These are phyloP conservation scores for Stylonectria norvegica DNA, from an alignment of 2,329 filamentous ascomycete genomes.

Conservation along the genomic window DNA sequence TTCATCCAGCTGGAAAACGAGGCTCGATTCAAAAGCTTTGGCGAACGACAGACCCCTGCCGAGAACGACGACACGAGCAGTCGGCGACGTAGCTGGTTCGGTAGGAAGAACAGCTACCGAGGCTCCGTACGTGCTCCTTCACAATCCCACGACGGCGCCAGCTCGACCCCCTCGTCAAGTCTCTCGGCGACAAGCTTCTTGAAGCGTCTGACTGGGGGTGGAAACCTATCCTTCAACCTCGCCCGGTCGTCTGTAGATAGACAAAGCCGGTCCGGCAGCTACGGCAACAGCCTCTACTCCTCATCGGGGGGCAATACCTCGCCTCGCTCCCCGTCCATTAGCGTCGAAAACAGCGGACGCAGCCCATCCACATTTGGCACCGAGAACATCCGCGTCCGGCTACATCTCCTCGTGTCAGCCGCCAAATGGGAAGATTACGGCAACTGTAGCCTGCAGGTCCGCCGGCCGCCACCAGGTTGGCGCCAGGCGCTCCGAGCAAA, in stretches of 20 bases:
- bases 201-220: constrained; percentile 68
- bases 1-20: constrained; percentile 69
- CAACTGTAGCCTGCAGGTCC: constrained; percentile 77
- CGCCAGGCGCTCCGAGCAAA: constrained; percentile 57
- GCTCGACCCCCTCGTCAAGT: constrained; percentile 56
- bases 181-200: constrained; percentile 78
- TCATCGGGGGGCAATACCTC: constrained; percentile 49
- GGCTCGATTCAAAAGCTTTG: constrained; percentile 70
- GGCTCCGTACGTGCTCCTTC: constrained; percentile 59
- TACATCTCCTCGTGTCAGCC: constrained; percentile 73
- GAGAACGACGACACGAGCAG: constrained; percentile 48
- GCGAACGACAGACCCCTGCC: constrained; percentile 48
- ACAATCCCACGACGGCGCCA: constrained; percentile 70
- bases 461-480: constrained; percentile 65
- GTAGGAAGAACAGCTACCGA: constrained; percentile 62
- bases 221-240: constrained; percentile 74
- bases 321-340: constrained; percentile 57
- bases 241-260: constrained; percentile 70
- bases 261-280: constrained; percentile 47
- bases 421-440: constrained; percentile 92
- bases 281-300: constrained; percentile 59
- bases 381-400: constrained; percentile 74
- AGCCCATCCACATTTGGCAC: constrained; percentile 60
- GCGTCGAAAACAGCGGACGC: constrained; percentile 48
- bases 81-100: constrained; percentile 55